Conservation (phyloP, 768 basidiomycete species). For the Cubamyces sp. region DNA sequence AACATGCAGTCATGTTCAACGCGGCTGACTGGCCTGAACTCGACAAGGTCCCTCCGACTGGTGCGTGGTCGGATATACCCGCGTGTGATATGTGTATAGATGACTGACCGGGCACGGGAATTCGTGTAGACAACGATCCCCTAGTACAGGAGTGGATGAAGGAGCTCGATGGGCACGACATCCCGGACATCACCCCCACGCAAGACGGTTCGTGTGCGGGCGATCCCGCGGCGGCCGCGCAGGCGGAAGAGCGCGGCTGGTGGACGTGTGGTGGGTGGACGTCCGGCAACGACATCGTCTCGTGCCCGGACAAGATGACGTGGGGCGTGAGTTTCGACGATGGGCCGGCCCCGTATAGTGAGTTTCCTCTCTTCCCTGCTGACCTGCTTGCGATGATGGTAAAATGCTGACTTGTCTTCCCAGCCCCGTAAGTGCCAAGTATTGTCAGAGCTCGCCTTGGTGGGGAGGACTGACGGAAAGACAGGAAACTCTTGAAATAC, state of each 20-base stretch:
- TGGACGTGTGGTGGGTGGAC: slow-evolving; percentile 87
- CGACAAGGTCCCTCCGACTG: slow-evolving; percentile 62
- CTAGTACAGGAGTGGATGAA: slow-evolving; percentile 78
- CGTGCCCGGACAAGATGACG: slow-evolving; percentile 67
- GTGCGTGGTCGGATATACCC: slow-evolving; percentile 41
- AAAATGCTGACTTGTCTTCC: slow-evolving; percentile 20
- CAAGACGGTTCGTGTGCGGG: slow-evolving; percentile 68
- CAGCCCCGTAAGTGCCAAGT: slow-evolving; percentile 53
- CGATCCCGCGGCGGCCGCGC: slow-evolving; percentile 56
- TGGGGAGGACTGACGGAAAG: neutral
- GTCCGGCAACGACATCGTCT: slow-evolving; percentile 59
- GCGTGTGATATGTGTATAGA: too few species aligned
- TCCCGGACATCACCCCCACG: slow-evolving; percentile 69
- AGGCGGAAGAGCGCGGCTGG: slow-evolving; percentile 76
- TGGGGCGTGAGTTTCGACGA: slow-evolving; percentile 91
- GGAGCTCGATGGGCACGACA: slow-evolving; percentile 70
- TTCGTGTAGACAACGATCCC: slow-evolving; percentile 45
- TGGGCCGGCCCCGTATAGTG: slow-evolving; percentile 83
- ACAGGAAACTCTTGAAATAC: slow-evolving; percentile 72
- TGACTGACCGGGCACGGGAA: slow-evolving; percentile 3
- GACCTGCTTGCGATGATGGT: neutral
- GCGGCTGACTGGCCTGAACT: slow-evolving; percentile 60
- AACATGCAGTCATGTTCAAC: slow-evolving; percentile 47
- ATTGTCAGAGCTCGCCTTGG: slow-evolving; percentile 1
- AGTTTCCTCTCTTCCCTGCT: slow-evolving; percentile 36